Percentiles rank a stretch among this genome's conserved stretches.
Evolutionary conservation across 2,329 filamentous ascomycete species (phyloP).

Genomic region (Monilinia fructigena): DNA sequence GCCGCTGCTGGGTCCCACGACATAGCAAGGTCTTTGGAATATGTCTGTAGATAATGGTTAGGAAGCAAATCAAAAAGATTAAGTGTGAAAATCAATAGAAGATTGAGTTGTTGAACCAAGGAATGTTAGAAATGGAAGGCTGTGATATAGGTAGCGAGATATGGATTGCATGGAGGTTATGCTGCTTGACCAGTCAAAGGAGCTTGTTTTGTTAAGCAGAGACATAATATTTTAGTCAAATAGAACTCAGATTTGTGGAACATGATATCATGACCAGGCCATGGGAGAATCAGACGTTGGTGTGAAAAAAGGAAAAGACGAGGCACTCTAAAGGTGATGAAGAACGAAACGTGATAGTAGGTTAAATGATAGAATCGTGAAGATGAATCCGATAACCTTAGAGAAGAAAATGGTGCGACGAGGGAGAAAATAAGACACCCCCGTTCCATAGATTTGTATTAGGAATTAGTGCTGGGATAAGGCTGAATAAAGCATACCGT

Average conservation of each 20-base stretch:
- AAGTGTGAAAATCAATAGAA: neutral
- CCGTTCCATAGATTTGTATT: neutral
- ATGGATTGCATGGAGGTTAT: neutral
- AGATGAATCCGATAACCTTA: neutral
- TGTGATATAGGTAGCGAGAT: neutral
- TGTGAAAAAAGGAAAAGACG: neutral
- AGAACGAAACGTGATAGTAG: neutral
- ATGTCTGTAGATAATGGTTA: neutral
- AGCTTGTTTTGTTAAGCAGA: neutral
- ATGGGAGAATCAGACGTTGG: neutral
- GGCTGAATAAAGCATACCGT: constrained; percentile 5
- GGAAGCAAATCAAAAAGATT: neutral
- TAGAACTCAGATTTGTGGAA: neutral
- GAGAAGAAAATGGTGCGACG: neutral
- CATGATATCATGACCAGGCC: neutral
- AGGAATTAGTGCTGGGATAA: neutral
- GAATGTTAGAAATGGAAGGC: neutral
- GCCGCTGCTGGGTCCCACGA: constrained; percentile 13
- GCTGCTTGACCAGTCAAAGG: neutral
- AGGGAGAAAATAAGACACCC: neutral
- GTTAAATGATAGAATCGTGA: neutral
- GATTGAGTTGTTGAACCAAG: neutral
- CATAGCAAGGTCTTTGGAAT: constrained; percentile 1
- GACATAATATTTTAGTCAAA: neutral
- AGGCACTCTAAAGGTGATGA: neutral